Percentiles rank a stretch among this genome's conserved stretches.
Conservation (phyloP, 345 rosid genomes). For the Durio zibethinus region DNA sequence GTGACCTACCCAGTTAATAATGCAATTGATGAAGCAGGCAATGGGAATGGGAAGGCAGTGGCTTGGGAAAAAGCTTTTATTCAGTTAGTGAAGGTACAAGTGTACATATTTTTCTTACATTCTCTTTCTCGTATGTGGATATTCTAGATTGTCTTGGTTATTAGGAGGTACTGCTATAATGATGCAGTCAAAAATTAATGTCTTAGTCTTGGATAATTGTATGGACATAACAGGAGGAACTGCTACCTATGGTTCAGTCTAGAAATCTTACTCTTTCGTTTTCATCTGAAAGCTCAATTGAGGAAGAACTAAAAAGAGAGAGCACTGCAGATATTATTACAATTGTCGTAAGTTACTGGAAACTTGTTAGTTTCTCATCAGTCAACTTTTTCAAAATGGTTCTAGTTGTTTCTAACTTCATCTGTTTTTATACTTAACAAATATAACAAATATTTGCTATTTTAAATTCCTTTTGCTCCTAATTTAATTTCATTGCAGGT, state of each 20-base stretch:
- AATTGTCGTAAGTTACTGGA: conserved; percentile 52
- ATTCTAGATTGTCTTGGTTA: background rate
- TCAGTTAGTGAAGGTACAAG: conserved; percentile 74
- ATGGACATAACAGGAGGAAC: conserved; percentile 53
- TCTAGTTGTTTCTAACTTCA: background rate
- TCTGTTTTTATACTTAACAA: background rate
- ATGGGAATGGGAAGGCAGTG: conserved; percentile 59
- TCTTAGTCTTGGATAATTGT: conserved; percentile 5
- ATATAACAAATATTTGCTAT: background rate
- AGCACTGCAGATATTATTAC: conserved; percentile 88
- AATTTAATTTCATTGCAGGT: conserved; percentile 38
- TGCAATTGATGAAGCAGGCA: conserved; percentile 56
- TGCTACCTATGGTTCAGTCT: conserved; percentile 60
- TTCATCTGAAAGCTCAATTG: conserved; percentile 96
- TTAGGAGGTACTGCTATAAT: background rate
- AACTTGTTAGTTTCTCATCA: conserved; percentile 1
- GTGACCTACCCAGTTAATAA: conserved; percentile 90
- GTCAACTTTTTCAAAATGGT: conserved; percentile 11
- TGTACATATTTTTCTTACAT: background rate
- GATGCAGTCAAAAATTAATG: background rate
- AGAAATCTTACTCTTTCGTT: conserved; percentile 83
- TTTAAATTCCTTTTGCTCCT: background rate
- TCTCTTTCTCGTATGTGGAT: background rate
- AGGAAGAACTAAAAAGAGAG: conserved; percentile 95
- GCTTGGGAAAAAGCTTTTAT: conserved; percentile 97